These are phyloP conservation scores for Globisporangium iwayamae DNA, from an alignment of 352 stramenopile genomes.

Conservation along the genomic window DNA sequence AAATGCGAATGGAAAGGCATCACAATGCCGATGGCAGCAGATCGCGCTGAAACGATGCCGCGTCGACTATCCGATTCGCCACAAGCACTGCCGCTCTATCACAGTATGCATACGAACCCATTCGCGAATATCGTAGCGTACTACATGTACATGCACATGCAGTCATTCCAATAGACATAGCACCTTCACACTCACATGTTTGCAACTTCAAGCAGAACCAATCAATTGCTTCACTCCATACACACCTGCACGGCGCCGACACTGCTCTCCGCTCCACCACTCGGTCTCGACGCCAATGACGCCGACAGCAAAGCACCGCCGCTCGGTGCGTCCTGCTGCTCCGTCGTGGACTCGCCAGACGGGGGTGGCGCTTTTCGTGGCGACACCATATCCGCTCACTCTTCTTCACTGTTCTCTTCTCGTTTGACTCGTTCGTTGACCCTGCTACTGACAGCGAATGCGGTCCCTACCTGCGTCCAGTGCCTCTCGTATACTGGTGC, in stretches of 20 bases:
- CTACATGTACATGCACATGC: neutral
- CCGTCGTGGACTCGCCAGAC: conserved; percentile 10
- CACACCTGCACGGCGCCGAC: neutral
- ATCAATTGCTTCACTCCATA: neutral
- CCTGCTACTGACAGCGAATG: neutral
- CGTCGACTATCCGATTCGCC: conserved; percentile 5
- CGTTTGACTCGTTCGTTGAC: neutral
- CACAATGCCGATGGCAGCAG: neutral
- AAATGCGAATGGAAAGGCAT: neutral
- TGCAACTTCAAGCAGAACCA: neutral
- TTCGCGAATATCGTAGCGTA: neutral
- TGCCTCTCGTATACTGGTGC: neutral
- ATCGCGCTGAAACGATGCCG: neutral
- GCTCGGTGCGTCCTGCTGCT: conserved; percentile 1
- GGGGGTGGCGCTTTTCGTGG: neutral
- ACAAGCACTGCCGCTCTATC: neutral
- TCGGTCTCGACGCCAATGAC: neutral
- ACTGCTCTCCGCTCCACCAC: neutral
- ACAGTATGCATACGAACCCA: neutral
- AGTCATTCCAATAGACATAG: neutral
- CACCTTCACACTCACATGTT: neutral
- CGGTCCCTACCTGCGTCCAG: neutral
- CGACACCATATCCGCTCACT: neutral
- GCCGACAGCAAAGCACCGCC: neutral
- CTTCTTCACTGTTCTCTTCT: neutral